Evolutionary conservation across 2,329 filamentous ascomycete species (phyloP).

Genomic region (Hypomyces rosellus): DNA sequence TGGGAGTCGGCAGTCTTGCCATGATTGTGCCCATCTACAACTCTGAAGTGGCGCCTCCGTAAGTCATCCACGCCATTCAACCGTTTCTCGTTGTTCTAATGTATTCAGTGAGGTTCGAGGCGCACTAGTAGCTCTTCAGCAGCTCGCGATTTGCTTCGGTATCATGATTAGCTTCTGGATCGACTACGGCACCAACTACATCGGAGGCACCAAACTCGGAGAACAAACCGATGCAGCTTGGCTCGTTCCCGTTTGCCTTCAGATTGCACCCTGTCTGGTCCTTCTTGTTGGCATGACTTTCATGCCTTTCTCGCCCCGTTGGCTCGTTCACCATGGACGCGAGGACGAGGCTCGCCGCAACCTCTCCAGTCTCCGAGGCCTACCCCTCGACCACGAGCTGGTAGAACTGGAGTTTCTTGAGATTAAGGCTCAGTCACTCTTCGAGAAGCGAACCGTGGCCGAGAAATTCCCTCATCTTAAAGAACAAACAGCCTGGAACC

Average conservation of each 20-base stretch:
- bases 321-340: constrained; percentile 64
- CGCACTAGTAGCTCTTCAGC: constrained; percentile 40
- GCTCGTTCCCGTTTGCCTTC: constrained; percentile 66
- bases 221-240: constrained; percentile 62
- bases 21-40: constrained; percentile 58
- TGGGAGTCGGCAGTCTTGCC: constrained; percentile 62
- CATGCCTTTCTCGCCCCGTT: constrained; percentile 74
- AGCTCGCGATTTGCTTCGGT: constrained; percentile 53
- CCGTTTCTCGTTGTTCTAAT: not conserved
- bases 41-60: constrained; percentile 39
- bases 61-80: constrained; percentile 9
- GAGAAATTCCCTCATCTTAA: constrained; percentile 62
- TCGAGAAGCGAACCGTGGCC: constrained; percentile 61
- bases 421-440: constrained; percentile 71
- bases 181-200: constrained; percentile 59
- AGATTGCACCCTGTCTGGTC: constrained; percentile 60
- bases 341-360: constrained; percentile 61
- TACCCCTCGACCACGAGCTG: constrained; percentile 57
- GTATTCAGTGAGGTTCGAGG: constrained; percentile 30
- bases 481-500: constrained; percentile 54
- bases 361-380: constrained; percentile 57
- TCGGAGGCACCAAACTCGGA: constrained; percentile 45
- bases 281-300: constrained; percentile 67
- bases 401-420: constrained; percentile 74
- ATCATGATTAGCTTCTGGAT: constrained; percentile 63